Evolutionary conservation across 768 basidiomycete genomes (phyloP).

Genomic region (Amanita pallidorosea): DNA sequence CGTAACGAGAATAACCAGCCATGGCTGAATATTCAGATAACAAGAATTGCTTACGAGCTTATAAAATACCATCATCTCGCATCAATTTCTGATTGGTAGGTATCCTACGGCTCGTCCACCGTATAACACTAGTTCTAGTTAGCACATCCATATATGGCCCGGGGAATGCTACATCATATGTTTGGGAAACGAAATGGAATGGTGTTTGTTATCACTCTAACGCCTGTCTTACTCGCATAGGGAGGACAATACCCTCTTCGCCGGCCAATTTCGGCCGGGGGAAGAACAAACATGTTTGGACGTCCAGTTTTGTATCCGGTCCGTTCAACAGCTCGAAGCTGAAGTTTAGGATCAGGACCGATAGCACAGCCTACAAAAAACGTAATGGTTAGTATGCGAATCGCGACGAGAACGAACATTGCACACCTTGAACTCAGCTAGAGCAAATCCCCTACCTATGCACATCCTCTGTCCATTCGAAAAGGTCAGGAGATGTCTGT

Average conservation of each 20-base stretch:
- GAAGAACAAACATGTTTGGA: neutral
- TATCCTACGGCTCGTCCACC: too few relatives aligned
- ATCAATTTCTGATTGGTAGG: too few relatives aligned
- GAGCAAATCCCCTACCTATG: constrained; percentile 30
- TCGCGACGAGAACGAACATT: neutral
- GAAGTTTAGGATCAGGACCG: neutral
- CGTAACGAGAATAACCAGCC: too few relatives aligned
- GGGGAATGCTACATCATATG: too few relatives aligned
- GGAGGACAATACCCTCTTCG: neutral
- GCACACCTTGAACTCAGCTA: constrained; percentile 4
- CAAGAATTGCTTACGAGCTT: too few relatives aligned
- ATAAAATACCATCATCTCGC: too few relatives aligned
- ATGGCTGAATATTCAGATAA: too few relatives aligned
- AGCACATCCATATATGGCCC: too few relatives aligned
- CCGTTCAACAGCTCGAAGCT: too few relatives aligned
- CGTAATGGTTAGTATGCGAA: neutral
- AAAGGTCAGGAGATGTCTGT: constrained; percentile 31
- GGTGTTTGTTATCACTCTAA: neutral
- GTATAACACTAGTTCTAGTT: too few relatives aligned
- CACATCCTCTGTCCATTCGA: constrained; percentile 35
- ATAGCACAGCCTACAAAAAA: neutral
- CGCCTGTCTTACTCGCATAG: neutral
- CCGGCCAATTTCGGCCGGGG: neutral
- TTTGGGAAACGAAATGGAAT: too few relatives aligned
- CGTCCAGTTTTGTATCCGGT: too few relatives aligned